A percentile compares a stretch with the other conserved stretches of the same genome.
These are phyloP conservation scores for Trichophyton equinum DNA, from an alignment of 2,329 filamentous ascomycete species.

Conservation along the genomic window DNA sequence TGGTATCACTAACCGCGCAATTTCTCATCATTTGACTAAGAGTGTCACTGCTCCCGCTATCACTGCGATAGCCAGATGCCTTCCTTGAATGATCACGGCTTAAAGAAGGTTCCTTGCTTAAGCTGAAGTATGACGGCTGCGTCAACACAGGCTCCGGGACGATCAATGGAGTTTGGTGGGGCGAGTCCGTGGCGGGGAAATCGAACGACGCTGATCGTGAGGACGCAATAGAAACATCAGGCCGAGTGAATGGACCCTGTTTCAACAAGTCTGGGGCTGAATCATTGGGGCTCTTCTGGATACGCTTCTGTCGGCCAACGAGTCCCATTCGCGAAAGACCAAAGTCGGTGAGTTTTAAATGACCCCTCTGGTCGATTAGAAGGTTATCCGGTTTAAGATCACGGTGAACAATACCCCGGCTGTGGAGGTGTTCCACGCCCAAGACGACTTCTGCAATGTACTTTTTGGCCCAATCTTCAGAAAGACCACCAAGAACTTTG, in stretches of 20 bases:
- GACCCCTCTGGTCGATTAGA: slow-evolving; percentile 90
- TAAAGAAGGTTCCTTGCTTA: slow-evolving; percentile 27
- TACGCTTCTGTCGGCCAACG: slow-evolving; percentile 89
- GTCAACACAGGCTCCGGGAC: slow-evolving; percentile 58
- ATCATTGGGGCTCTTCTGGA: slow-evolving; percentile 64
- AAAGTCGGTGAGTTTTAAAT: slow-evolving; percentile 95
- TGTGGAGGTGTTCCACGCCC: slow-evolving; percentile 93
- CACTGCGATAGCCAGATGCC: slow-evolving; percentile 72
- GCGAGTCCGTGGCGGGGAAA: slow-evolving; percentile 67
- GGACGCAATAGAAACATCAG: slow-evolving; percentile 67
- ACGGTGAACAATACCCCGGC: slow-evolving; percentile 86
- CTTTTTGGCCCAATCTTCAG: slow-evolving; percentile 97
- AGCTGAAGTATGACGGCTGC: slow-evolving; percentile 87
- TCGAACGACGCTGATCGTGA: slow-evolving; percentile 92
- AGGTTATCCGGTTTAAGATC: slow-evolving; percentile 96
- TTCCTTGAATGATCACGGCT: slow-evolving; percentile 54
- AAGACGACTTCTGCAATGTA: slow-evolving; percentile 92
- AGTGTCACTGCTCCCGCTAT: slow-evolving; percentile 81
- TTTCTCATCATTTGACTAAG: slow-evolving; percentile 69
- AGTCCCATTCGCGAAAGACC: slow-evolving; percentile 94
- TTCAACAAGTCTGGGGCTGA: slow-evolving; percentile 87
- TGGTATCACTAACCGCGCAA: slow-evolving; percentile 56
- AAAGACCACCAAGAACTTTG: slow-evolving; percentile 80
- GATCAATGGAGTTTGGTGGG: slow-evolving; percentile 72
- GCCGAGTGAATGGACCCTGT: slow-evolving; percentile 77